Evolutionary conservation across 805 yeast species (phyloP), one percentile per base, ranked within the genome.

Genomic region (Starmerella etchellsii): DNA sequence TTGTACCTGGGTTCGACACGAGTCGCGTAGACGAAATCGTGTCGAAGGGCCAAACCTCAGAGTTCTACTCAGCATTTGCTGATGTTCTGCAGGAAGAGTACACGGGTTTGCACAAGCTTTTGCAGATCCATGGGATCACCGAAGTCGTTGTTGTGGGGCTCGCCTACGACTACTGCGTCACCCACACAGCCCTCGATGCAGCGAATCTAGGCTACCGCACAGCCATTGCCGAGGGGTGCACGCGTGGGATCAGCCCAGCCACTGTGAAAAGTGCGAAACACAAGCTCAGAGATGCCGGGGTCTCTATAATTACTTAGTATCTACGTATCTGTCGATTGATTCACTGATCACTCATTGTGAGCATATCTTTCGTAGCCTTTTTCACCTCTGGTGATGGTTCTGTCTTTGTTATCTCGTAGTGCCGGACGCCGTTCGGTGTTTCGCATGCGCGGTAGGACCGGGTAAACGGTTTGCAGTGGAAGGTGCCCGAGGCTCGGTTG

Each of bases 101-200:
- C 32, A 85, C 96, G 0, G 87, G 75, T 40, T 62, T 85, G 47
- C 66, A 68, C 39, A 57, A 55, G 1, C 60, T 68, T 31, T 65
- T 87, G 46, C 57, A 54, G 21, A 52, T 63, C 1, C 56, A 69
- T 30, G 61, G 58, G 0, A 73, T 83, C 32, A 67, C 70, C 2
- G 70, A 75, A 31, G 84, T 85, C 1, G 74, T 67, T 34, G 69
- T 81, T 19, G 88, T 78, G 2, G 97, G 96, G 0, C 53, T 87
- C 18, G 95, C 96, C 0, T 74, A 76, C 47, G 97, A 87, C 56
- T 84, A 65, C 58, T 87, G 97, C 58, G 96, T 88, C 3, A 61
- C 75, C 50, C 69, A 76, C 54, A 78, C 93, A 0, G 84, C 94
- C 0, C 57, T 74, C 20, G 93, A 87, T 42, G 68, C 85, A 18